Evolutionary conservation across 2,329 filamentous ascomycete species (phyloP).

Genomic region (Fusarium sp.): DNA sequence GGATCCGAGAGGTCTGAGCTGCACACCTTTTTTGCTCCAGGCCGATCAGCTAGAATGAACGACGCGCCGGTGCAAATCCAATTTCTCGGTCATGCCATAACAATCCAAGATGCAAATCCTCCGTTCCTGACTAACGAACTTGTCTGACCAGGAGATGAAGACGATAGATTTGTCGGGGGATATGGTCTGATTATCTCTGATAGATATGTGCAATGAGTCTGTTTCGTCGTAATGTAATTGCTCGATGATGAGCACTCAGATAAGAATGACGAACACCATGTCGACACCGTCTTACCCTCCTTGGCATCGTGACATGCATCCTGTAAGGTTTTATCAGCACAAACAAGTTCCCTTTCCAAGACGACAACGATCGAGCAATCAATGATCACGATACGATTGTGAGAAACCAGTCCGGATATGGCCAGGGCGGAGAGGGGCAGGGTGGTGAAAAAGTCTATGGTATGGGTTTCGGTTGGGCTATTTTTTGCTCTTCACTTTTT

Average conservation of each 20-base stretch:
- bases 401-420: conserved; percentile 17
- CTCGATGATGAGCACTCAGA: conserved; percentile 42
- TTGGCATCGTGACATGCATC: conserved; percentile 5
- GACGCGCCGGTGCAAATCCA: conserved; percentile 28
- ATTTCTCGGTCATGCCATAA: conserved; percentile 36
- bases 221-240: conserved; percentile 8
- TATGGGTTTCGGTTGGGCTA: conserved; percentile 26
- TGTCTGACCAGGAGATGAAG: conserved; percentile 29
- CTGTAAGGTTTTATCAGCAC: conserved; percentile 19
- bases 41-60: conserved; percentile 27
- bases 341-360: conserved; percentile 1
- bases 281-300: conserved; percentile 24
- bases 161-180: neutral
- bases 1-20: conserved; percentile 30
- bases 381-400: conserved; percentile 17
- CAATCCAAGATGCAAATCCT: conserved; percentile 15
- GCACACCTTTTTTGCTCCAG: conserved; percentile 20
- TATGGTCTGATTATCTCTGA: conserved; percentile 9
- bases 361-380: conserved; percentile 15
- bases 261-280: conserved; percentile 42
- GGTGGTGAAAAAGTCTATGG: conserved; percentile 34
- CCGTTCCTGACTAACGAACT: conserved; percentile 35
- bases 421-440: conserved; percentile 22
- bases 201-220: conserved; percentile 12
- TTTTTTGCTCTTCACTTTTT: neutral